Percentiles rank a stretch among this genome's conserved stretches.
Evolutionary conservation across 495 filamentous ascomycete genomes (phyloP).

Genomic region (Talaromyces adpressus): DNA sequence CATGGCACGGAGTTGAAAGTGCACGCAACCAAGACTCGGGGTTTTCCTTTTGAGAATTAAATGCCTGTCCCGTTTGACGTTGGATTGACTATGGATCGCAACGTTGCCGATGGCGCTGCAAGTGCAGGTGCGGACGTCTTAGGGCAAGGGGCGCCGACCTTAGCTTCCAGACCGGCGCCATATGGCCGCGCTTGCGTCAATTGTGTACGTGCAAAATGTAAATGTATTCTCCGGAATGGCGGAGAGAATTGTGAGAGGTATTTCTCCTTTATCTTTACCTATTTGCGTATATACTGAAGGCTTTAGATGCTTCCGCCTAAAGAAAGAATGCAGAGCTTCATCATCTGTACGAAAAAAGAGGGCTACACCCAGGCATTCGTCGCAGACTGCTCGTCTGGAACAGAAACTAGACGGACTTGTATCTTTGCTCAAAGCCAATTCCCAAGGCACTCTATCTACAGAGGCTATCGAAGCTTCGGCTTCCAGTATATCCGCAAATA

Average conservation of each 20-base stretch:
- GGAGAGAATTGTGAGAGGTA: constrained; percentile 36
- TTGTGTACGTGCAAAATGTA: constrained; percentile 45
- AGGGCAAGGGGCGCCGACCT: neutral
- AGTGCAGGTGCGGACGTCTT: neutral
- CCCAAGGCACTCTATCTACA: neutral
- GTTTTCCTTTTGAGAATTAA: neutral
- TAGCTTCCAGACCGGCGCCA: constrained; percentile 19
- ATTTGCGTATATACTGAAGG: neutral
- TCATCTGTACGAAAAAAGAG: constrained; percentile 17
- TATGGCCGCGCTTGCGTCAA: constrained; percentile 45
- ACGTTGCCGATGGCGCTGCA: neutral
- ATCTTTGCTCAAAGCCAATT: constrained; percentile 23
- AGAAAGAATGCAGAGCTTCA: constrained; percentile 26
- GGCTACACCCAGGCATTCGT: constrained; percentile 3
- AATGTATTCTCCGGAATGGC: constrained; percentile 33
- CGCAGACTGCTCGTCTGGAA: constrained; percentile 28
- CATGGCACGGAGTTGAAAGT: neutral
- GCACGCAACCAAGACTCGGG: neutral
- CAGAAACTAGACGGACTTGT: constrained; percentile 41
- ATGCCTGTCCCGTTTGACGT: neutral
- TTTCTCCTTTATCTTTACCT: neutral
- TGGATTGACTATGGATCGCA: neutral
- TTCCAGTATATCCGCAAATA: neutral
- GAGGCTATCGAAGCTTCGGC: neutral
- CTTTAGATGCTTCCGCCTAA: constrained; percentile 34